Conservation (phyloP, 164 flowering plant genomes). For the Annona squamosa region DNA sequence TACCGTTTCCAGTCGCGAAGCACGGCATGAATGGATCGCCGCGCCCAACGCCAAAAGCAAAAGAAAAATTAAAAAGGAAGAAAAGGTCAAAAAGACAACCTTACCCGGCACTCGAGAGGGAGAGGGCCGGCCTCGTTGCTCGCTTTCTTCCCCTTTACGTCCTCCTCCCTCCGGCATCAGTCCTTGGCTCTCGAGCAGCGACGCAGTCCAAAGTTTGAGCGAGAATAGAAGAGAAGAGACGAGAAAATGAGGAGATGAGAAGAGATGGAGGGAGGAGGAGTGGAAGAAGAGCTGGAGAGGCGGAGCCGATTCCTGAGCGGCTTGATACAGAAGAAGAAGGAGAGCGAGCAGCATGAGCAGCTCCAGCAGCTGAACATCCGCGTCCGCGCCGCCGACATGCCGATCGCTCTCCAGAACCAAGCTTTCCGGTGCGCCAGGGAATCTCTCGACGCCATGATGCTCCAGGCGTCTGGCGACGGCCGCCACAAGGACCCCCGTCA, state of each 20-base stretch:
- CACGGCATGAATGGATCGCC: background rate
- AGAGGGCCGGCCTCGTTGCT: background rate
- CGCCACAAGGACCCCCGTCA: background rate
- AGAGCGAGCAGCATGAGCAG: conserved; percentile 42
- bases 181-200: background rate
- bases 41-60: background rate
- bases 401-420: conserved; percentile 47
- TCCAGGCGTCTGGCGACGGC: background rate
- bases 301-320: conserved; percentile 77
- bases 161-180: background rate
- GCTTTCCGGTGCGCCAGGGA: conserved; percentile 69
- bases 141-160: background rate
- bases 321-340: conserved; percentile 77
- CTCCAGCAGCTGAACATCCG: conserved; percentile 42
- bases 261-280: conserved; percentile 49
- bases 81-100: background rate
- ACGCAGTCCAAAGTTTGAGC: background rate
- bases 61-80: no score
- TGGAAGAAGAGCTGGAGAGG: conserved; percentile 78
- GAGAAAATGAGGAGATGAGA: conserved; percentile 10
- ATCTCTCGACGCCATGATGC: conserved; percentile 56
- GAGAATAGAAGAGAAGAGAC: background rate
- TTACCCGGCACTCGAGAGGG: background rate
- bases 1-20: background rate
- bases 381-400: conserved; percentile 87